A percentile compares a stretch with the other conserved stretches of the same genome.
Evolutionary conservation across 177 flowering plant species (phyloP).

Genomic region (Telopea speciosissima): DNA sequence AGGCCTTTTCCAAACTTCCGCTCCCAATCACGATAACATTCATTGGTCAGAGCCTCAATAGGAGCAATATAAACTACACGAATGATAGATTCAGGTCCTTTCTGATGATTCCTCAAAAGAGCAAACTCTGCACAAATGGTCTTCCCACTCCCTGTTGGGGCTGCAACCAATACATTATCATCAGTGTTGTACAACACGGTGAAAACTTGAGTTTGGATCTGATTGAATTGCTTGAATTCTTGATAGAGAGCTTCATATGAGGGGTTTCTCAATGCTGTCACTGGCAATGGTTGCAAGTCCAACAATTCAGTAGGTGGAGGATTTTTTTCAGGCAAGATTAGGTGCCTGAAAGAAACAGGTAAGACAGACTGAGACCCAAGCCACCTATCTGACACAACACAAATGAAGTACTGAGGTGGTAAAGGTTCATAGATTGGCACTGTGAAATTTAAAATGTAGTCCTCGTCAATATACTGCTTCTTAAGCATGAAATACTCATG

Average conservation of each 20-base stretch:
- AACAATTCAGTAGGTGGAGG: not conserved
- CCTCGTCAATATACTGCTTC: slow-evolving; percentile 71
- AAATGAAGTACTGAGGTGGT: slow-evolving; percentile 71
- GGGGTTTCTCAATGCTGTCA: slow-evolving; percentile 74
- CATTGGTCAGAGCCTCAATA: not conserved
- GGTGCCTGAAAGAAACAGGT: not conserved
- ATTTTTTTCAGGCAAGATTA: not conserved
- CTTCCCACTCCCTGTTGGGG: not conserved
- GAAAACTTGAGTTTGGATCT: not conserved
- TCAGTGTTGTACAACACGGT: not conserved
- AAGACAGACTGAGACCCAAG: not conserved
- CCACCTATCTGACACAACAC: slow-evolving; percentile 5
- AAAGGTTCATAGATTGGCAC: slow-evolving; percentile 68
- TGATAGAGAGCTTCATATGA: not conserved
- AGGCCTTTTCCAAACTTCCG: not conserved
- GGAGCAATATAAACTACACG: not conserved
- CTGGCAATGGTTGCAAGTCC: not conserved
- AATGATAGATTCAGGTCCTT: not conserved
- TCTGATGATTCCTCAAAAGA: not conserved
- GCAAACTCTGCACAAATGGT: not conserved
- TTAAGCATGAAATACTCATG: slow-evolving; percentile 74
- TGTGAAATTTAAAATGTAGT: slow-evolving; percentile 59
- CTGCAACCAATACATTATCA: not conserved
- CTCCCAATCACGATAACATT: not conserved
- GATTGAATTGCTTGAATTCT: not conserved